Base-by-base conservation (phyloP, 768 basidiomycete species). In the Pulveroboletus sp. region DNA sequence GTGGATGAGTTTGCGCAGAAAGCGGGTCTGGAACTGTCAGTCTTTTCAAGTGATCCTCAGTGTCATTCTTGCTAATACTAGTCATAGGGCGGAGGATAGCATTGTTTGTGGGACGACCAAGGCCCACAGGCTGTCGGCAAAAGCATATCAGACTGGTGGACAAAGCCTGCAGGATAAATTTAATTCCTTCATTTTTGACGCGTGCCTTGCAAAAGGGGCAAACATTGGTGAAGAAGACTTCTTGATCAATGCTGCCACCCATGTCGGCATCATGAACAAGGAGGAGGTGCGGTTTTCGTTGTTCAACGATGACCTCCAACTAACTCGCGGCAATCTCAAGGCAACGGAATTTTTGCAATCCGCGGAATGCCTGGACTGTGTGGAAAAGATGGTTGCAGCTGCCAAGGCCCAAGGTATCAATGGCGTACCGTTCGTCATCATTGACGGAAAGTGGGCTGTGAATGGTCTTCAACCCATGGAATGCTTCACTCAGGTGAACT, bases 381-480 rank as follows among this genome's bases (percentile, higher is more conserved):
- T 79, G 12, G 55, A 71, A 39, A 64, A 63, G 29, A 73, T 70
- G 50, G 67, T 74, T 9, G 56, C 57, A 16, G 65, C 68, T 20
- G 74, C 76, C 12, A 69, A 65, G 47, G 52, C 59, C n/a, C 61
- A 68, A 3, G 75, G 76, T 23, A 72, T 80, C 48, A 68, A 61
- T 11, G 78, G 79, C 26, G 77, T 79, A 0, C 79, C 79, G 14
- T 79, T 76, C 57, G 68, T 76, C 45, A 73, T 79, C 23, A 69
- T 77, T 45, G 67, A 76, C 31, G 64, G 68, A 26, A 72, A 71
- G 47, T 77, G 71, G 68, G 76, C 72, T 4, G 58, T 77, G 45
- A 71, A 68, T 14, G 76, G 76, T 35, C 68, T 72, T 24, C 76
- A 77, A 45, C 61, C 68, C 2, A 56, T 64, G 26, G 76, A 75